Base-by-base conservation (phyloP, 2,329 filamentous ascomycete species). In the Dothiorella sarmentorum region DNA sequence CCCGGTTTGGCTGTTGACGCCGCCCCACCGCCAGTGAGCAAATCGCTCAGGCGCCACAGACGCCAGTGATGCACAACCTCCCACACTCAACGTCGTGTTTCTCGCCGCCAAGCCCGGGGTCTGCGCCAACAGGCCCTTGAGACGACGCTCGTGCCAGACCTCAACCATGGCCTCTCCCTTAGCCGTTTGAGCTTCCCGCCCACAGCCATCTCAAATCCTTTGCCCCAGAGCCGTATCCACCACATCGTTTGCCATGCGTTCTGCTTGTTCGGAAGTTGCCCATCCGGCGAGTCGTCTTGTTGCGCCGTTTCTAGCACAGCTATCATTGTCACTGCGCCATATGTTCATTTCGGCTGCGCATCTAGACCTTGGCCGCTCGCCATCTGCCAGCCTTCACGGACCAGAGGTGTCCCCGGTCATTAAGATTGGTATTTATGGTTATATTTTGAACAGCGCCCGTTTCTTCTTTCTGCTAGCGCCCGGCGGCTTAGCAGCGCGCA, bases 391-490 rank as follows among this genome's bases (percentile, higher is more conserved):
- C n/a, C 49, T 18, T 24, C 33, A 53, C 49, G 49, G 49, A 17
- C 49, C 49, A 40, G 33, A 2, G 11, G 49, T 15, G 33, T 6
- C 24, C 24, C 49, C 49, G 49, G 35, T 24, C 24, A 53, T 53
- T 57, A 47, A 57, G 31, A 57, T 57, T 57, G 38, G 38, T 24
- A 44, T 44, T n/a, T 45, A 57, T 47, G 55, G 55, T 57, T 57
- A 57, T 57, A 47, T 57, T 29, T 15, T 47, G 52, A 38, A 24
- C 38, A 20, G 31, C 53, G 20, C 31, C 27, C 22, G 55, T 57
- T 57, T 57, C 55, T 57, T 31, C 55, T 47, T 57, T 47, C 55
- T 57, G 55, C 55, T 47, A 57, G 55, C 55, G 55, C 29, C 55
- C 55, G 55, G 33, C 22, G 49, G 9, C 49, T 53, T 53, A 53